These are phyloP conservation scores for Solanum acaule DNA, from an alignment of 257 asterid genomes.

Conservation along the genomic window DNA sequence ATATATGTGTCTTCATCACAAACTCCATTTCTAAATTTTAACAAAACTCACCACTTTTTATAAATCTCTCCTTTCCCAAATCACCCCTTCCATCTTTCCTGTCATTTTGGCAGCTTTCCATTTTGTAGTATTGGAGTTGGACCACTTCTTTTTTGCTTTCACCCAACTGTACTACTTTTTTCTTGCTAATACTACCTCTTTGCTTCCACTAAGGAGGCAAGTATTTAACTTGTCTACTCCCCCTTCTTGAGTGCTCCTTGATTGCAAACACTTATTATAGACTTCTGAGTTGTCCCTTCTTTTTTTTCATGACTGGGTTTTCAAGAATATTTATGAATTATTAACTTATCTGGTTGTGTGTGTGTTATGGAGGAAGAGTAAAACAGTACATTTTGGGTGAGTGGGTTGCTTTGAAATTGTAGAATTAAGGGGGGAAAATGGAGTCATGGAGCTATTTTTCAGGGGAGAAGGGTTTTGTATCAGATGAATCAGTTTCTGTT, in stretches of 20 bases:
- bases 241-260: not conserved
- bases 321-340: not conserved
- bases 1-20: not conserved
- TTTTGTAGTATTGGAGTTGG: constrained; percentile 1
- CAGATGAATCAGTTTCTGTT: constrained; percentile 14
- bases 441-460: constrained; percentile 22
- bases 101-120: constrained; percentile 28
- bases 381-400: not conserved
- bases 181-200: constrained; percentile 7
- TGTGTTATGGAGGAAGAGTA: not conserved
- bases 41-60: not conserved
- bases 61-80: not conserved
- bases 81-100: not conserved
- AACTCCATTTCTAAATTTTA: constrained; percentile 1
- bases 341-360: not conserved
- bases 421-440: constrained; percentile 1
- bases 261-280: not conserved
- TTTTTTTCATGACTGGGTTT: not conserved
- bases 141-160: constrained; percentile 16
- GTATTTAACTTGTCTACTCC: constrained; percentile 4
- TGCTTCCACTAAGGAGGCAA: constrained; percentile 34
- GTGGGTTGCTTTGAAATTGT: not conserved
- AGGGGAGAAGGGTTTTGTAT: constrained; percentile 11
- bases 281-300: not conserved
- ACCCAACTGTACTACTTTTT: constrained; percentile 9